Percentiles rank a stretch among this genome's conserved stretches.
Conservation (phyloP, 257 asterid species). For the Solanum piurae region DNA sequence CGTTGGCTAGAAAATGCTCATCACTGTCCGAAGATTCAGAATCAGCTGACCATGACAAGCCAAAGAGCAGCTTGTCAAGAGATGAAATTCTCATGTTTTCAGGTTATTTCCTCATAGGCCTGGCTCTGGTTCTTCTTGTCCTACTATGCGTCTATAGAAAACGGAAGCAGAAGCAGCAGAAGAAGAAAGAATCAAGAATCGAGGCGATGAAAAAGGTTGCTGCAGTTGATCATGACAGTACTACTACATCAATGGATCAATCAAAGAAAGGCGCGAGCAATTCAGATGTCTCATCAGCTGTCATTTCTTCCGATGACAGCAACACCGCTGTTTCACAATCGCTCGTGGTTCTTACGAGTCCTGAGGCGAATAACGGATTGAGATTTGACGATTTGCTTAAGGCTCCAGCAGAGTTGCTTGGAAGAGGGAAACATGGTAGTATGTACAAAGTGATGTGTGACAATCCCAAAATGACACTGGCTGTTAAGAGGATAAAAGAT, state of each 20-base stretch:
- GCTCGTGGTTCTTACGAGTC: constrained; percentile 34
- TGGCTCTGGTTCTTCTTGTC: constrained; percentile 25
- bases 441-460: constrained; percentile 52
- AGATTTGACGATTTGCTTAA: constrained; percentile 60
- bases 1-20: constrained; percentile 29
- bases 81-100: constrained; percentile 51
- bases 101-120: constrained; percentile 43
- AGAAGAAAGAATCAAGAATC: constrained; percentile 8
- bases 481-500: constrained; percentile 63
- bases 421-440: constrained; percentile 69
- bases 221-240: constrained; percentile 18
- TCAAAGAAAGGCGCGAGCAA: constrained; percentile 14
- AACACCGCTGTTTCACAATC: constrained; percentile 31
- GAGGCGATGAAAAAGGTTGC: constrained; percentile 14
- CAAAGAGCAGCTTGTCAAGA: constrained; percentile 4
- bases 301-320: constrained; percentile 18
- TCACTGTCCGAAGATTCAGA: not conserved
- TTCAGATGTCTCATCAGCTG: constrained; percentile 25
- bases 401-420: constrained; percentile 80
- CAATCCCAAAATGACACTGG: constrained; percentile 32
- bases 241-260: constrained; percentile 28
- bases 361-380: constrained; percentile 32
- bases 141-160: constrained; percentile 23
- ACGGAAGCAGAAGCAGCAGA: constrained; percentile 16
- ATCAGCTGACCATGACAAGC: not conserved